Conservation (phyloP, 2,329 filamentous ascomycete species). For the Exophiala phaeomuriformis region DNA sequence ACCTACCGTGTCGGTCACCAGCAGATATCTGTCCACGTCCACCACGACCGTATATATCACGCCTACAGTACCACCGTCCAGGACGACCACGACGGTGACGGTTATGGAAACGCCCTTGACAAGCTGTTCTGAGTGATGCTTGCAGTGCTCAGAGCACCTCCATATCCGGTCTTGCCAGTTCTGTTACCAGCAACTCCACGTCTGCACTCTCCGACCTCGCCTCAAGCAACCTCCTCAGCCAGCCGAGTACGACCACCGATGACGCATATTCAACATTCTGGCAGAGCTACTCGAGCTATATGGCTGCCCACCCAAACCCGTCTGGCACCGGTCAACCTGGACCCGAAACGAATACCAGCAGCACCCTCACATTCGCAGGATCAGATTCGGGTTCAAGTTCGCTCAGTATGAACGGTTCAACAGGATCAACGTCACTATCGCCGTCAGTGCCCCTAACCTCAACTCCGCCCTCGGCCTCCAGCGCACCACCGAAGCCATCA, state of each 20-base stretch:
- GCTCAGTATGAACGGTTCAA: no score
- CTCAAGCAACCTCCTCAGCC: neutral
- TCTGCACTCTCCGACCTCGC: neutral
- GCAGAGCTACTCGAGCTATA: neutral
- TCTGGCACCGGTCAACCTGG: neutral
- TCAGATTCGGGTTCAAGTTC: neutral
- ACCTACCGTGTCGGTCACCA: neutral
- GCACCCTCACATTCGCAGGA: neutral
- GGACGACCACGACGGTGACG: neutral
- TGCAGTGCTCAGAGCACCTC: no score
- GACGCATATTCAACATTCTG: neutral
- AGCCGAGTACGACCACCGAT: neutral
- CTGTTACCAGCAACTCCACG: no score
- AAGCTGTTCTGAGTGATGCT: neutral
- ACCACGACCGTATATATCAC: slow-evolving; percentile 5
- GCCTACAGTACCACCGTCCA: neutral
- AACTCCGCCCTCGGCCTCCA: neutral
- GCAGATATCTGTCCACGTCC: neutral
- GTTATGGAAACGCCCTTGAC: neutral
- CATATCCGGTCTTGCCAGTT: no score
- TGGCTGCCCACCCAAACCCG: neutral
- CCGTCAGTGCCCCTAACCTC: neutral
- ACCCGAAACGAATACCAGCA: neutral
- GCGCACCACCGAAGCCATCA: neutral
- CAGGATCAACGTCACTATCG: neutral